Evolutionary conservation across 257 asterid genomes (phyloP), one percentile per base, ranked within the genome.

Genomic region (Solanum pennellii): DNA sequence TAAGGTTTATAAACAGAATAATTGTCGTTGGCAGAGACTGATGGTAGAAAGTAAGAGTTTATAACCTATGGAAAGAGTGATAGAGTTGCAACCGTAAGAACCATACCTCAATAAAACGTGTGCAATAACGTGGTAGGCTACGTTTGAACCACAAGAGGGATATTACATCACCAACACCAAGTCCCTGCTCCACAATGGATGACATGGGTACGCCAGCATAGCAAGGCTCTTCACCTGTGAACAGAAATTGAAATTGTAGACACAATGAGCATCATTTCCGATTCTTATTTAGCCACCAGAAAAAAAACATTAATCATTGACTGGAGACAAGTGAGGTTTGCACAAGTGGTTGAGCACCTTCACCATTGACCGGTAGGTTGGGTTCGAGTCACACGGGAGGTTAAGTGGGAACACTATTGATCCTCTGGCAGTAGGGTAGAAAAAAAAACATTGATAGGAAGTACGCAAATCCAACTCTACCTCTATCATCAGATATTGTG

Each of bases 191-290:
- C 85, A 97, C 93, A 86, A 97, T 95, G 91, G 98, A 93, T 90
- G 99, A 97, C 99, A 97, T 97, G 14, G 99, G 96, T 9, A 97
- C 96, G 44, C 99, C 99, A 85, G 96, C 99, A 77, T 96, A 97
- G 44, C 94, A 90, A 72, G 99, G 99, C 92, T 97, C 99, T 85
- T 97, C 99, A 89, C 99, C 99, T 97, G 96, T 90, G 86, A 86
- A 89, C 86, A 69, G 31, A 39, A 74, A 65, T 49, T 75, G 59
- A n/a, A 74, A 68, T 47, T 76, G 72, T 73, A 86, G 27, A 73
- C 89, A 45, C 84, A 72, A 87, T 84, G 52, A 90, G 84, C 86
- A 86, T 9, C 84, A 79, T 16, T 79, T 8, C 66, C 10, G 0
- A 14, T n/a, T 5, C n/a, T 44, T 29, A 79, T 27, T 15, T 49